Percentiles rank a stretch among this genome's conserved stretches.
phyloP scores from a whole-genome alignment of 108 stramenopile genomes.

The Skeletonema menzelii region DNA sequence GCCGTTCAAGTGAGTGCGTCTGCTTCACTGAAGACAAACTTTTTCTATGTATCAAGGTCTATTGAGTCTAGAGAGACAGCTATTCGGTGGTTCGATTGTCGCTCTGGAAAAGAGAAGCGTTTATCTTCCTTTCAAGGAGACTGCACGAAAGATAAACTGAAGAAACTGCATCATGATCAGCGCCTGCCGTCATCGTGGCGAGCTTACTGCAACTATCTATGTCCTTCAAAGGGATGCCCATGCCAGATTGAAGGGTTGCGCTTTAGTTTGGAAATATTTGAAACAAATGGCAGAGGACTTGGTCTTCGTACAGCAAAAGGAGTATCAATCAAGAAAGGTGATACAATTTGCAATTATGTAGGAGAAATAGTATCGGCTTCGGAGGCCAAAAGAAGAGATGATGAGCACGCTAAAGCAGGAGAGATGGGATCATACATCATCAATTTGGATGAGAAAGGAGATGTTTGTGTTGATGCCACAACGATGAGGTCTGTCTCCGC shows the following conservation, averaged over 20 bases:
- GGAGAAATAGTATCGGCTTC: not conserved
- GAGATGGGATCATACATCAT: not conserved
- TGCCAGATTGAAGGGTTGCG: not conserved
- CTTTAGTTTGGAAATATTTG: not conserved
- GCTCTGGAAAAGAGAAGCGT: not conserved
- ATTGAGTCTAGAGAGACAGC: not conserved
- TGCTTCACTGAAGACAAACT: not conserved
- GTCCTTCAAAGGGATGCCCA: not conserved
- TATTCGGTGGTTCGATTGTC: not conserved
- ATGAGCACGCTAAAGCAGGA: not conserved
- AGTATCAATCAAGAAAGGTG: not conserved
- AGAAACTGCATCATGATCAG: not conserved
- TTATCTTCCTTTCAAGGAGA: not conserved
- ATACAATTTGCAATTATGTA: not conserved
- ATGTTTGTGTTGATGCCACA: not conserved
- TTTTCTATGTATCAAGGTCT: not conserved
- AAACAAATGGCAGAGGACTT: not conserved
- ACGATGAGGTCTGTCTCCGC: not conserved
- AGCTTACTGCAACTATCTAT: not conserved
- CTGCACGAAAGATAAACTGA: not conserved
- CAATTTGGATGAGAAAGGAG: not conserved
- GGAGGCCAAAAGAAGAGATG: slow-evolving; percentile 1
- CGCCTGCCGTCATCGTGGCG: not conserved
- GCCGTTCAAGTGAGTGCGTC: not conserved
- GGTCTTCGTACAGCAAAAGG: not conserved